A percentile compares a stretch with the other conserved stretches of the same genome.
phyloP scores from a whole-genome alignment of 768 basidiomycete species.

The Pleurotus sapidus region DNA sequence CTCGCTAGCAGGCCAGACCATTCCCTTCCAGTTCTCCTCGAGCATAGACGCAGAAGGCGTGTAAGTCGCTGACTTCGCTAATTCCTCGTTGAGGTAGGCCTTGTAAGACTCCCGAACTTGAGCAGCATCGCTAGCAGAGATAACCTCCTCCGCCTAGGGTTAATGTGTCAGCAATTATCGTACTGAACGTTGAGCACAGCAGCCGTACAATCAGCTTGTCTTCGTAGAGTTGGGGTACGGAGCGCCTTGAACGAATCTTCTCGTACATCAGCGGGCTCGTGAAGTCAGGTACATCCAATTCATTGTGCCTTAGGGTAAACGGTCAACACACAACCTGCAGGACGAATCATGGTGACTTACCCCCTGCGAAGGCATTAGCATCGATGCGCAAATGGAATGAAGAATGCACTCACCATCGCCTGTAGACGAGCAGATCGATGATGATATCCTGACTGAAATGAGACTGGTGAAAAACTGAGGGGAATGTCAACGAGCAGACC shows the following conservation, averaged over 20 bases:
- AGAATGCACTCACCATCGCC: constrained; percentile 57
- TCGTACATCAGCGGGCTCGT: constrained; percentile 92
- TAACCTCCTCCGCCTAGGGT: constrained; percentile 43
- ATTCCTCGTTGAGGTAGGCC: constrained; percentile 57
- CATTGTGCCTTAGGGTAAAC: constrained; percentile 64
- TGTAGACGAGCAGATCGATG: constrained; percentile 85
- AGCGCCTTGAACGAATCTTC: constrained; percentile 72
- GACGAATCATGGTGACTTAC: constrained; percentile 23
- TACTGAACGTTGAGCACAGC: background rate
- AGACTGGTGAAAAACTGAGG: background rate
- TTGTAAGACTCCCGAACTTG: constrained; percentile 57
- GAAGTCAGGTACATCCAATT: constrained; percentile 82
- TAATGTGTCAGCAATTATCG: background rate
- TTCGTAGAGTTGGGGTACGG: constrained; percentile 82
- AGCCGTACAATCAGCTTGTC: constrained; percentile 67
- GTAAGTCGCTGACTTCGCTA: constrained; percentile 47
- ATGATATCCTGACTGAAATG: constrained; percentile 63
- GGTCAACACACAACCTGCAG: too few relatives aligned
- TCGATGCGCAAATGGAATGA: background rate
- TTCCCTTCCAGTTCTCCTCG: constrained; percentile 64
- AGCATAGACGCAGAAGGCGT: constrained; percentile 53
- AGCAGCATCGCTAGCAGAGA: constrained; percentile 48
- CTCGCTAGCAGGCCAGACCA: constrained; percentile 59
- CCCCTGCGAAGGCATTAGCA: constrained; percentile 28
- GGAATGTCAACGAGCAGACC: constrained; percentile 31